Base-by-base conservation (phyloP, 192 early-diverging fungal species). In the Entomortierella lignicola region DNA sequence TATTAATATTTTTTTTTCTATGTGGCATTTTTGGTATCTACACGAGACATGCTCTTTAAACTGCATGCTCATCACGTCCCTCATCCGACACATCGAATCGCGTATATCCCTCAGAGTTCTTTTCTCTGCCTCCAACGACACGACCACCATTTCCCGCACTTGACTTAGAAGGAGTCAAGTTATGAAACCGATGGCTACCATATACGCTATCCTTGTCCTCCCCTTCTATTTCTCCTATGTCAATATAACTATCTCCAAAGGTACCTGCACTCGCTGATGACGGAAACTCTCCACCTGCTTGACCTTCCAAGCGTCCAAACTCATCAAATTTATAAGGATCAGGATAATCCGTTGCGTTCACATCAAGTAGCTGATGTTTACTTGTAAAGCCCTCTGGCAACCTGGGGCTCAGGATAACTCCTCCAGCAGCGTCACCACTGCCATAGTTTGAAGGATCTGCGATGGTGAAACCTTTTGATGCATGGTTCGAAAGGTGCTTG, bases 241-340 rank as follows among this genome's bases (percentile, higher is more conserved):
- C 48, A 0, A 50, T 13, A 4, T 48, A 26, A 17, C 15, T 39
- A 32, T 61, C 31, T 20, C 31, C 43, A 2, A 8, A 30, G 17
- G 13, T 12, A 12, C 6, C 21, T 34, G 27, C 27, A 20, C 15
- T 15, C 8, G 8, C 6, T 8, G 52, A 15, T 15, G 52, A n/a
- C 27, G 52, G 34, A 37, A 37, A 10, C 10, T n/a, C n/a, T n/a
- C n/a, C n/a, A 37, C 5, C 10, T 4, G 34, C 4, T 37, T 37
- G 34, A 37, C 2, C 52, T 3, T 54, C 26, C 27, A 26, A 26
- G 53, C 70, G 62, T 11, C 65, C 75, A 66, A 79, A 79, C 42
- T 79, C 75, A 56, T 70, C 65, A 60, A 70, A 79, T 57, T 70
- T 79, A 63, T 79, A 79, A 0, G 75, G 75, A 8, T 79, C 75